Evolutionary conservation across 1,284 basidiomycete genomes (phyloP), one percentile per base, ranked within the genome.

Genomic region (Pascua sp.): DNA sequence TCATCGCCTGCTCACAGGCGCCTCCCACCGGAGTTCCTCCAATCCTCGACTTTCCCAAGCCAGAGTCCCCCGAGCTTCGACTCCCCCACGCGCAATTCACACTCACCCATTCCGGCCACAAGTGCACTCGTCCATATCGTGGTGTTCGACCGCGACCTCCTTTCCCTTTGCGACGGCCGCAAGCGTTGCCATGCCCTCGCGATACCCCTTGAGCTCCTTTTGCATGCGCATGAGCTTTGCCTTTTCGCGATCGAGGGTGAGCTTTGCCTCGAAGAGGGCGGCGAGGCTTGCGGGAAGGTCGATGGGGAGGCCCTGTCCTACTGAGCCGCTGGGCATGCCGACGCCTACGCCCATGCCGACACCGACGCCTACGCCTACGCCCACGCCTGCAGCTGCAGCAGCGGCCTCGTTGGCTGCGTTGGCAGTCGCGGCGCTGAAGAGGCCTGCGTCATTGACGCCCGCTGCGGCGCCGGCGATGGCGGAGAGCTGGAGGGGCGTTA

Each of bases 201-300:
- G 62, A 45, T 75, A 74, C 37, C 72, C 72, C 57, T 71, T 70
- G n/a, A 76, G 61, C 63, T 76, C 74, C 59, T 73, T 71, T 54
- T 76, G 74, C 74, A 76, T 76, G 48, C 68, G 60, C 53, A 76
- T 64, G 42, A 76, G 57, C 59, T 75, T 76, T 7, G 71, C 74
- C 65, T 76, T 76, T 56, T 76, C 74, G 50, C 74, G 64, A 63
- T 76, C 74, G 47, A 76, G 65, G 5, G 72, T 76, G 38, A 76
- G 61, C 50, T 76, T 76, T 10, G 74, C 74, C 55, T 76, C 72
- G 59, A 76, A 76, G n/a, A 76, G 60, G 39, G 74, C 74, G 0
- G 74, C 74, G 11, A 76, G 59, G 59, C 69, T 71, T 1, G 71
- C 69, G 0, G 72, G 74, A 0, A 76, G 56, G 53, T 76, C 74